Conservation (phyloP, 345 rosid species). For the Dovyalis caffra region DNA sequence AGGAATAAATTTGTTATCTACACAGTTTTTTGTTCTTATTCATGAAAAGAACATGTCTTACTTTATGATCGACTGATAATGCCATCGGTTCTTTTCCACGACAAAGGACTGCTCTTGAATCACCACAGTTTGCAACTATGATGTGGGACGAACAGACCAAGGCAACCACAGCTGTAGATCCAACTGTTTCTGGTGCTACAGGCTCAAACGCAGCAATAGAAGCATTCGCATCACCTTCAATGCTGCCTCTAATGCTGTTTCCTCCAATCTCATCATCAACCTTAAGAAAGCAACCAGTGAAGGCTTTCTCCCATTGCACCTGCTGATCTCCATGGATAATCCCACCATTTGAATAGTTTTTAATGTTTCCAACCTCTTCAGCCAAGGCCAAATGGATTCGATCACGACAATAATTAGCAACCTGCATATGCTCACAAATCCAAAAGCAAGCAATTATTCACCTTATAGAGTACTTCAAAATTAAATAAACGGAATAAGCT, state of each 20-base stretch:
- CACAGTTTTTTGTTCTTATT: background rate
- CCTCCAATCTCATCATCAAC: slow-evolving; percentile 33
- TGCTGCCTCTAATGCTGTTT: slow-evolving; percentile 19
- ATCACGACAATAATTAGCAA: slow-evolving; percentile 27
- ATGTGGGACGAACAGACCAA: slow-evolving; percentile 31
- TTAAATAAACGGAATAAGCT: background rate
- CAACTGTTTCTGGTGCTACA: slow-evolving; percentile 30
- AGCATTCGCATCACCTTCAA: slow-evolving; percentile 31
- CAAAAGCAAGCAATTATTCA: slow-evolving; percentile 12
- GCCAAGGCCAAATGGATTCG: slow-evolving; percentile 24
- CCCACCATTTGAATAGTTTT: slow-evolving; percentile 5
- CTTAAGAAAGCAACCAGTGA: slow-evolving; percentile 24
- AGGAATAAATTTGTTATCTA: background rate
- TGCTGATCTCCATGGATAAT: slow-evolving; percentile 9
- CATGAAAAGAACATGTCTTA: background rate
- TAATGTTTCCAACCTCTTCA: slow-evolving; percentile 27
- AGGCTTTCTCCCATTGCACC: slow-evolving; percentile 24
- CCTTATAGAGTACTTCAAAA: background rate
- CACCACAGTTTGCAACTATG: slow-evolving; percentile 31
- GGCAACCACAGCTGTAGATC: slow-evolving; percentile 30
- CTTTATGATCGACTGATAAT: slow-evolving; percentile 28
- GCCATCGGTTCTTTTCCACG: slow-evolving; percentile 30
- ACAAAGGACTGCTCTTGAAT: slow-evolving; percentile 31
- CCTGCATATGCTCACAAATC: slow-evolving; percentile 33
- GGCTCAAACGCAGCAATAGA: slow-evolving; percentile 24